These are phyloP conservation scores for Hsuehochloa calcarea DNA, from an alignment of 176 grass and related monocot genomes.

Conservation along the genomic window DNA sequence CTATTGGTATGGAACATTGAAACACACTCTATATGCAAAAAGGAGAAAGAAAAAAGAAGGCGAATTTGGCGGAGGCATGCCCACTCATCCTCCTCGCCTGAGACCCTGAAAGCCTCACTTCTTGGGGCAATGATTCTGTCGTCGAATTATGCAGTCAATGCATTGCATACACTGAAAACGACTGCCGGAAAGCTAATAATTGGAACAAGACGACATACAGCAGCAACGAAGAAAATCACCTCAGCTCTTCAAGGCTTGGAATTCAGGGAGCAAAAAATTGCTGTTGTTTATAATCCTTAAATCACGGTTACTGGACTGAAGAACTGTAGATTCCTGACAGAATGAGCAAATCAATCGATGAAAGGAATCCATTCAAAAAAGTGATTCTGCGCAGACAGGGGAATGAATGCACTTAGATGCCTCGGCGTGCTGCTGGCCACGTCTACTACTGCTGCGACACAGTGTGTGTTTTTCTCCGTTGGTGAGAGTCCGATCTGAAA, in stretches of 20 bases:
- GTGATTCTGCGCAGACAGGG: not conserved
- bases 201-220: not conserved
- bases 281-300: not conserved
- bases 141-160: not conserved
- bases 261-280: slow-evolving; percentile 1
- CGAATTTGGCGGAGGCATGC: not conserved
- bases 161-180: slow-evolving; percentile 2
- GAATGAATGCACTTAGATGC: not conserved
- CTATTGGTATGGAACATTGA: not conserved
- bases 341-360: not conserved
- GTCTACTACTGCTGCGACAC: not conserved
- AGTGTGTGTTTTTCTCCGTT: not conserved
- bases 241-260: not conserved
- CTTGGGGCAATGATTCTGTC: slow-evolving; percentile 10
- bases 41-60: not conserved
- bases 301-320: not conserved
- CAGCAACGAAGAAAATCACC: not conserved
- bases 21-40: not conserved
- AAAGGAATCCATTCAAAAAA: not conserved
- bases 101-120: not conserved
- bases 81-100: not conserved
- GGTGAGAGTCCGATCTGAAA: not conserved
- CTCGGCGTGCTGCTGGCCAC: not conserved
- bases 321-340: not conserved
- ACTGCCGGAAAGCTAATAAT: not conserved